Base-by-base conservation (phyloP, 1,139 yeast species). In the Candida sp. region DNA sequence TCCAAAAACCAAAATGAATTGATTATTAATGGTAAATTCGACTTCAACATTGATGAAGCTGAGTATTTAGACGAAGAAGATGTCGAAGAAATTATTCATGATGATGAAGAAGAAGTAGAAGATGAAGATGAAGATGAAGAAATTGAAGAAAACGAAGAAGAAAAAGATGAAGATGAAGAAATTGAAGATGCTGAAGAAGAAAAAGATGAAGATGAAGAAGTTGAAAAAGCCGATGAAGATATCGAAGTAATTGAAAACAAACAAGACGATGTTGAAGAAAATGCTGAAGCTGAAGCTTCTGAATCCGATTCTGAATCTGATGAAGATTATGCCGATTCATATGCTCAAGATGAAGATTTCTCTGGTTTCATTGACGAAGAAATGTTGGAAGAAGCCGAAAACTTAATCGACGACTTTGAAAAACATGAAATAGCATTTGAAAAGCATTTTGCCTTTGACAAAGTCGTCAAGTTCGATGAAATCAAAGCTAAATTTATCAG, bases 391-490 rank as follows among this genome's bases (percentile, higher is more conserved):
- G 79, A 73, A 44, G 69, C 75, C 12, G 59, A 64, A 49, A 53
- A 60, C 35, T 63, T 73, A 41, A 72, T 70, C 47, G 60, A 63
- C 50, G 75, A 72, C 42, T 73, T 61, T 56, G 55, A 62, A 44
- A 67, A 70, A 47, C 67, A 68, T 45, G 77, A 70, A 57, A 66
- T 73, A 48, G 62, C 60, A 45, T 73, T 73, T 48, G 77, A 73
- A 55, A 73, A 73, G 58, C 72, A 68, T 47, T 72, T 72, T 56
- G 68, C 67, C 49, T 73, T 73, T 52, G 77, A 70, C 46, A 71
- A 72, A 56, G 45, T 63, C 38, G 62, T 73, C 51, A 69, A 68
- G 47, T 66, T 61, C 42, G 64, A 68, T 39, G 62, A 68, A 52
- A 71, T 73, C 50, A 62, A 59, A 47, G 78, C 78, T 22, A 60